Percentiles rank a stretch among this genome's conserved stretches.
Evolutionary conservation across 805 yeast species (phyloP).

Genomic region (Lachancea meyersii): DNA sequence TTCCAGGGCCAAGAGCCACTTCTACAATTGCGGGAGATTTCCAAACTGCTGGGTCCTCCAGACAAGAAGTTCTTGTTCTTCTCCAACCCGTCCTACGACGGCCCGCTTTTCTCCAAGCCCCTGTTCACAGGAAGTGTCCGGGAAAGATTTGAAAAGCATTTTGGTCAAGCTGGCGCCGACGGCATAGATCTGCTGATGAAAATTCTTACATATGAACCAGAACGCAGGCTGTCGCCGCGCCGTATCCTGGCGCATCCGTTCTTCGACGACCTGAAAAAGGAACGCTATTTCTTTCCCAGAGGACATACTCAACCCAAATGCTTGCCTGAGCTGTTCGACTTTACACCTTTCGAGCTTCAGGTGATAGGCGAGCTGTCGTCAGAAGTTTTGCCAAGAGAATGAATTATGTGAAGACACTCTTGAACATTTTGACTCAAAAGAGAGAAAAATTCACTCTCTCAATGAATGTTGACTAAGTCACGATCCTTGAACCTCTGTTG

Average conservation of each 20-base stretch:
- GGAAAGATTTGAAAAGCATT: conserved; percentile 56
- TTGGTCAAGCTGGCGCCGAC: conserved; percentile 72
- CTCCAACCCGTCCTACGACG: conserved; percentile 68
- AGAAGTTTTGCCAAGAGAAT: conserved; percentile 8
- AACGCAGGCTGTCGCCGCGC: conserved; percentile 69
- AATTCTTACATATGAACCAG: conserved; percentile 87
- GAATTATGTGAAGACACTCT: neutral
- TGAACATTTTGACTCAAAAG: neutral
- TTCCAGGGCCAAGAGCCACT: conserved; percentile 91
- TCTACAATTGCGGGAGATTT: conserved; percentile 82
- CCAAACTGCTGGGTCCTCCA: conserved; percentile 88
- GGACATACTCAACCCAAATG: conserved; percentile 40
- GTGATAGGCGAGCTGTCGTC: conserved; percentile 33
- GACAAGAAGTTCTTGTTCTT: conserved; percentile 62
- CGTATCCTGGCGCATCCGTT: conserved; percentile 82
- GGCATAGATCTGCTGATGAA: conserved; percentile 80
- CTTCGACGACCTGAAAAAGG: conserved; percentile 75
- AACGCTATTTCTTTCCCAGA: conserved; percentile 48
- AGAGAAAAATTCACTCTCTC: neutral
- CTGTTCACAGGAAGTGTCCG: conserved; percentile 50
- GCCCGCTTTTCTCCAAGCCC: conserved; percentile 65
- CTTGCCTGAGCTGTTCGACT: conserved; percentile 53
- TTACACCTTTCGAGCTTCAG: conserved; percentile 62
- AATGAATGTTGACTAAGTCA: too few relatives aligned
- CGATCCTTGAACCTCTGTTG: too few relatives aligned